Percentiles rank a stretch among this genome's conserved stretches.
Evolutionary conservation across 1,284 basidiomycete species (phyloP).

Genomic region (Malassezia obtusa): DNA sequence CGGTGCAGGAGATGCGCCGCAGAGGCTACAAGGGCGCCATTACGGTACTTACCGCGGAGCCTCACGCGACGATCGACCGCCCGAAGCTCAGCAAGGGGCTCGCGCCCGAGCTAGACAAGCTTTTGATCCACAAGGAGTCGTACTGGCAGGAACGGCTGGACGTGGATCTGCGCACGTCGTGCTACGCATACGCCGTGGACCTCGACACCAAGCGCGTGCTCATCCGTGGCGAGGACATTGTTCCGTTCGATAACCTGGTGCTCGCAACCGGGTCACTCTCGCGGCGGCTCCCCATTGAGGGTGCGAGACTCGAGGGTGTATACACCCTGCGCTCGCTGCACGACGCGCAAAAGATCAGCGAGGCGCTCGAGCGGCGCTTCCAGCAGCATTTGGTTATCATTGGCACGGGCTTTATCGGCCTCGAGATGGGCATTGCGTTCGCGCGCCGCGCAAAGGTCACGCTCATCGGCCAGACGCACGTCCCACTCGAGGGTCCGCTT

Average conservation of each 20-base stretch:
- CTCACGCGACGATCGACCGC: conserved; percentile 73
- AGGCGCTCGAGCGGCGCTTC: conserved; percentile 52
- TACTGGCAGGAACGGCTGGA: conserved; percentile 72
- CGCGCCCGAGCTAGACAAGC: conserved; percentile 64
- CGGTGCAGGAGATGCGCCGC: conserved; percentile 73
- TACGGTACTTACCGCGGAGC: conserved; percentile 69
- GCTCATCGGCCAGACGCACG: conserved; percentile 74
- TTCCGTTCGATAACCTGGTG: conserved; percentile 49
- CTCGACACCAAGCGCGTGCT: conserved; percentile 25
- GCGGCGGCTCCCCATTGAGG: conserved; percentile 65
- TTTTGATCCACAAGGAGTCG: conserved; percentile 63
- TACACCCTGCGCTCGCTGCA: conserved; percentile 64
- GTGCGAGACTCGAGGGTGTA: conserved; percentile 67
- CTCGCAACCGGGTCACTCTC: conserved; percentile 50
- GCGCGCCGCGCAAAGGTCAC: conserved; percentile 61
- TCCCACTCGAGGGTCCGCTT: conserved; percentile 70
- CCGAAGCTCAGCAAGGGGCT: conserved; percentile 84
- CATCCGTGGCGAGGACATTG: conserved; percentile 47
- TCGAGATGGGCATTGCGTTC: conserved; percentile 75
- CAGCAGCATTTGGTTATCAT: conserved; percentile 68
- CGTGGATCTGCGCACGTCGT: conserved; percentile 62
- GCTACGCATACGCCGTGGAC: conserved; percentile 39
- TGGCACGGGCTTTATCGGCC: conserved; percentile 83
- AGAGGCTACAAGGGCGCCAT: conserved; percentile 68
- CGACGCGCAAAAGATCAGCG: conserved; percentile 67